Evolutionary conservation across 75 land plant species (phyloP).

Genomic region (Cryptomeria japonica): DNA sequence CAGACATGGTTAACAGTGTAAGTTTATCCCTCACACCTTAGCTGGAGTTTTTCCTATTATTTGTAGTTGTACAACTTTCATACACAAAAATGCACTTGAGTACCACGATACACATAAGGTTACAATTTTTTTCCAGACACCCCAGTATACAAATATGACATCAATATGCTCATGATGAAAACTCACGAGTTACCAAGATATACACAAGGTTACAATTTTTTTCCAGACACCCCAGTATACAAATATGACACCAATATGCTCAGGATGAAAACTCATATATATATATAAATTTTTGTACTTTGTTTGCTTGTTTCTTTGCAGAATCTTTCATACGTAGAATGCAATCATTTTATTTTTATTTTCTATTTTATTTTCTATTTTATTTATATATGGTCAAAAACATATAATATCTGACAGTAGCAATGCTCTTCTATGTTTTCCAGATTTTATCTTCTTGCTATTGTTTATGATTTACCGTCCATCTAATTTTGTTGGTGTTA

Average conservation of each 20-base stretch:
- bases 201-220: too few relatives aligned
- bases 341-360: background rate
- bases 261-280: too few relatives aligned
- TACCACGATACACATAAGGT: too few relatives aligned
- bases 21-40: background rate
- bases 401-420: background rate
- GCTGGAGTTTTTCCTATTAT: background rate
- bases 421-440: background rate
- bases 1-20: background rate
- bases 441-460: background rate
- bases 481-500: background rate
- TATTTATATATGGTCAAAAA: too few relatives aligned
- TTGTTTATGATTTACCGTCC: background rate
- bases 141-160: too few relatives aligned
- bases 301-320: background rate
- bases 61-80: background rate
- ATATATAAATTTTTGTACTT: background rate
- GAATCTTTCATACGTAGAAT: background rate
- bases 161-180: too few relatives aligned
- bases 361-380: too few relatives aligned
- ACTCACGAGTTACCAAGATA: too few relatives aligned
- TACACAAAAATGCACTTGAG: background rate
- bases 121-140: background rate
- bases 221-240: too few relatives aligned
- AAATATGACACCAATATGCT: too few relatives aligned